Percentiles rank a stretch among this genome's conserved stretches.
Evolutionary conservation across 2,329 filamentous ascomycete species (phyloP).

Genomic region (Penicillium aurantiogriseum): DNA sequence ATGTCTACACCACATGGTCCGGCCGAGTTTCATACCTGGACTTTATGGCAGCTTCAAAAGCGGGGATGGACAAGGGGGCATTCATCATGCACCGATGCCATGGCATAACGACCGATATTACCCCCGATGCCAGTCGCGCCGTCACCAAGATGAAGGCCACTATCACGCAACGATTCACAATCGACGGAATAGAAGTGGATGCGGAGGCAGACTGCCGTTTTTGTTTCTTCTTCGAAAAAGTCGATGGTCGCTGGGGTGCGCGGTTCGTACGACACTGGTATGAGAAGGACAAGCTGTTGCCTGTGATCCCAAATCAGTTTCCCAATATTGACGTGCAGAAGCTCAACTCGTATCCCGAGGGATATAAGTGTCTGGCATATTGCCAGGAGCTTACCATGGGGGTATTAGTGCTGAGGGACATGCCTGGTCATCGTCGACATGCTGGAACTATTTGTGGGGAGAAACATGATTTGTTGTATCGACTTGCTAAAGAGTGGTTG

Average conservation of each 20-base stretch:
- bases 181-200: constrained; percentile 46
- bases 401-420: constrained; percentile 44
- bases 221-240: constrained; percentile 48
- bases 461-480: constrained; percentile 49
- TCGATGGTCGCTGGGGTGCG: constrained; percentile 45
- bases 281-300: constrained; percentile 54
- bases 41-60: constrained; percentile 53
- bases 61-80: constrained; percentile 51
- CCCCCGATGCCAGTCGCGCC: constrained; percentile 39
- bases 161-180: constrained; percentile 50
- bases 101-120: constrained; percentile 47
- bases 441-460: constrained; percentile 35
- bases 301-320: constrained; percentile 45
- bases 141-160: constrained; percentile 54
- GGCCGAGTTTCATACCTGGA: constrained; percentile 43
- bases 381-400: constrained; percentile 50
- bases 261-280: constrained; percentile 51
- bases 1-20: constrained; percentile 54
- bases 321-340: constrained; percentile 44
- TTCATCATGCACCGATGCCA: constrained; percentile 58
- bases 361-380: constrained; percentile 47
- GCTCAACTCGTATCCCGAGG: constrained; percentile 43
- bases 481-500: constrained; percentile 46
- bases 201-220: constrained; percentile 51
- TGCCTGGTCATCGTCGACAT: constrained; percentile 47